These are phyloP conservation scores for Gaeumannomyces tritici DNA, from an alignment of 2,329 filamentous ascomycete species.

Conservation along the genomic window DNA sequence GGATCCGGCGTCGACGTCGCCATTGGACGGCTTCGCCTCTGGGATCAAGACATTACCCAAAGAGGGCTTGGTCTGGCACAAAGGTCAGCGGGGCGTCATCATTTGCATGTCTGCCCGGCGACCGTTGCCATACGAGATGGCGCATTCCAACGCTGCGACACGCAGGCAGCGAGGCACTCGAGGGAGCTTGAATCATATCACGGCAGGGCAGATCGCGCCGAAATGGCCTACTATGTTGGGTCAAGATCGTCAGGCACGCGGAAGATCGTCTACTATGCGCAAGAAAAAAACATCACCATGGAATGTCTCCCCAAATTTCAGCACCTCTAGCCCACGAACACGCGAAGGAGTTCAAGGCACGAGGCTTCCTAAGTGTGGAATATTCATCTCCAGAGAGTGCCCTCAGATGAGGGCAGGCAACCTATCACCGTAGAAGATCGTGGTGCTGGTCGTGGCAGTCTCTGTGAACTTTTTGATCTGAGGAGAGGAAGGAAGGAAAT, in stretches of 20 bases:
- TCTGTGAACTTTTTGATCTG: constrained; percentile 55
- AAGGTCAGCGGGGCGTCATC: too few relatives aligned
- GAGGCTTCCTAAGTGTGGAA: constrained; percentile 53
- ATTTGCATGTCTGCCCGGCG: too few relatives aligned
- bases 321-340: constrained; percentile 43
- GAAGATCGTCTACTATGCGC: background rate
- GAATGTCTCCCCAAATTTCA: constrained; percentile 50
- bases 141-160: too few relatives aligned
- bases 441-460: constrained; percentile 56
- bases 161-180: too few relatives aligned
- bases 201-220: too few relatives aligned
- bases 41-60: too few relatives aligned
- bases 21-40: too few relatives aligned
- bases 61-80: too few relatives aligned
- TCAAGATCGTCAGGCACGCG: background rate
- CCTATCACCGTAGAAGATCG: constrained; percentile 46
- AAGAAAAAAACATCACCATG: background rate
- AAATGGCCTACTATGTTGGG: background rate
- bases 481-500: constrained; percentile 30
- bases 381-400: constrained; percentile 44
- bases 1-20: too few relatives aligned
- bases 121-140: too few relatives aligned
- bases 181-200: too few relatives aligned
- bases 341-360: constrained; percentile 26
- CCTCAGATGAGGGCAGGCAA: constrained; percentile 31